A percentile compares a stretch with the other conserved stretches of the same genome.
These are phyloP conservation scores for Sporothrix phasma DNA, from an alignment of 2,329 filamentous ascomycete genomes.

Conservation along the genomic window DNA sequence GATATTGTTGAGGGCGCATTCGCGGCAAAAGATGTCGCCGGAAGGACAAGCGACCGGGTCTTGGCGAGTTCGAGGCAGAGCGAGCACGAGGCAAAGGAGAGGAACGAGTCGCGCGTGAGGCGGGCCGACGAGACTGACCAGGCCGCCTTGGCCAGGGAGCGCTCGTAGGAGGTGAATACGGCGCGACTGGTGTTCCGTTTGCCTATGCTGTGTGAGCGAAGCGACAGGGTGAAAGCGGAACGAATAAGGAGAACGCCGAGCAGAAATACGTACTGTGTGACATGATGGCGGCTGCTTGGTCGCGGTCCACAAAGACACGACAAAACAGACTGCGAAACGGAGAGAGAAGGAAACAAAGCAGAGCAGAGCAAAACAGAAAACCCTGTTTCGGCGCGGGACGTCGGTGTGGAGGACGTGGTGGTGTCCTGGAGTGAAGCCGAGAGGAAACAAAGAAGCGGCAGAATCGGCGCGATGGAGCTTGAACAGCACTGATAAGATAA, in stretches of 20 bases:
- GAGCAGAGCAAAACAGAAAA: no score
- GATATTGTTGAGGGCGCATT: conserved; percentile 88
- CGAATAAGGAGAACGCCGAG: background rate
- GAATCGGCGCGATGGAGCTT: background rate
- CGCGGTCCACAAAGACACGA: background rate
- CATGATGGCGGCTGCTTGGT: conserved; percentile 23
- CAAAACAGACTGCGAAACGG: background rate
- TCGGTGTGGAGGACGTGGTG: background rate
- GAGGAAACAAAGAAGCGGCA: background rate
- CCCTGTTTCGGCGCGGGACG: background rate
- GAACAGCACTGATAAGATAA: conserved; percentile 8
- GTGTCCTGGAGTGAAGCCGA: conserved; percentile 6
- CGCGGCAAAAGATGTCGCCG: conserved; percentile 89
- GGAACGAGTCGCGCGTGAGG: conserved; percentile 79
- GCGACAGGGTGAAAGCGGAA: background rate
- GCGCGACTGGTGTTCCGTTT: conserved; percentile 88
- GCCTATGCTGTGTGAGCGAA: conserved; percentile 32
- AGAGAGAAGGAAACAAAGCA: background rate
- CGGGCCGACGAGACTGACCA: conserved; percentile 81
- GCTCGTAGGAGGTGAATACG: conserved; percentile 90
- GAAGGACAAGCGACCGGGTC: conserved; percentile 74
- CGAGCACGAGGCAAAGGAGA: conserved; percentile 80
- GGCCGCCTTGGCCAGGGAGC: conserved; percentile 65
- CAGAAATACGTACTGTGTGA: conserved; percentile 42
- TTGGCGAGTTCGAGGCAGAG: conserved; percentile 75